Evolutionary conservation across 495 filamentous ascomycete species (phyloP).

Genomic region (Aspergillus wentii): DNA sequence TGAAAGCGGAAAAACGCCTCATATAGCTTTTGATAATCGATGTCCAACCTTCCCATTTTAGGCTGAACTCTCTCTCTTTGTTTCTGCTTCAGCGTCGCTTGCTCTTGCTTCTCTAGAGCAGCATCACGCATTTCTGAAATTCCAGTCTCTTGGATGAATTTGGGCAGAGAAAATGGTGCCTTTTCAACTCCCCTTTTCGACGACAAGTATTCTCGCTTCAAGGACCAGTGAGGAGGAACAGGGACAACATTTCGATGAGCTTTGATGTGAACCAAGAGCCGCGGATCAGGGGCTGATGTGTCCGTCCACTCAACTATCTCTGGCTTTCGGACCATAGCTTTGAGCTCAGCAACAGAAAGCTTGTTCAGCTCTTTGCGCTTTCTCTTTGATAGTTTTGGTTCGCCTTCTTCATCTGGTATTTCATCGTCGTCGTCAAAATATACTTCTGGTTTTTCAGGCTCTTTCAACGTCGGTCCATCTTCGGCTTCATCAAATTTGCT

Average conservation of each 20-base stretch:
- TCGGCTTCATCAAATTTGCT: slow-evolving; percentile 62
- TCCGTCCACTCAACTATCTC: slow-evolving; percentile 98
- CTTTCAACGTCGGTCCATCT: slow-evolving; percentile 56
- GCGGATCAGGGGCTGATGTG: slow-evolving; percentile 85
- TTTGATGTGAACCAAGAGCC: slow-evolving; percentile 89
- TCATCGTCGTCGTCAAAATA: slow-evolving; percentile 84
- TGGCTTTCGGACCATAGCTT: slow-evolving; percentile 83
- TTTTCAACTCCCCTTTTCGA: slow-evolving; percentile 96
- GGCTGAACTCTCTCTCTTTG: slow-evolving; percentile 91
- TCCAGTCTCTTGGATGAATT: slow-evolving; percentile 96
- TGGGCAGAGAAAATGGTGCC: slow-evolving; percentile 83
- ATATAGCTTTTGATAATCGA: slow-evolving; percentile 96
- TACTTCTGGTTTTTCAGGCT: slow-evolving; percentile 79
- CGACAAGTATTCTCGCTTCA: slow-evolving; percentile 95
- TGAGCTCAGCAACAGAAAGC: slow-evolving; percentile 90
- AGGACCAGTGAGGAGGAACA: slow-evolving; percentile 86
- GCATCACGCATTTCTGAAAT: slow-evolving; percentile 98
- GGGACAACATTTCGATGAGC: slow-evolving; percentile 93
- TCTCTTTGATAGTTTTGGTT: slow-evolving; percentile 82
- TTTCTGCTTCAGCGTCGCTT: slow-evolving; percentile 87
- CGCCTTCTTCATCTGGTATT: slow-evolving; percentile 73
- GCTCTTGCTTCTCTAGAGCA: slow-evolving; percentile 89
- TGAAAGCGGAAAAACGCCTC: slow-evolving; percentile 98
- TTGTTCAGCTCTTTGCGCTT: slow-evolving; percentile 86
- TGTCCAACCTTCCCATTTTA: slow-evolving; percentile 96